Percentiles rank a stretch among this genome's conserved stretches.
phyloP scores from a whole-genome alignment of 2,329 filamentous ascomycete species.

The Coniochaeta sp. region DNA sequence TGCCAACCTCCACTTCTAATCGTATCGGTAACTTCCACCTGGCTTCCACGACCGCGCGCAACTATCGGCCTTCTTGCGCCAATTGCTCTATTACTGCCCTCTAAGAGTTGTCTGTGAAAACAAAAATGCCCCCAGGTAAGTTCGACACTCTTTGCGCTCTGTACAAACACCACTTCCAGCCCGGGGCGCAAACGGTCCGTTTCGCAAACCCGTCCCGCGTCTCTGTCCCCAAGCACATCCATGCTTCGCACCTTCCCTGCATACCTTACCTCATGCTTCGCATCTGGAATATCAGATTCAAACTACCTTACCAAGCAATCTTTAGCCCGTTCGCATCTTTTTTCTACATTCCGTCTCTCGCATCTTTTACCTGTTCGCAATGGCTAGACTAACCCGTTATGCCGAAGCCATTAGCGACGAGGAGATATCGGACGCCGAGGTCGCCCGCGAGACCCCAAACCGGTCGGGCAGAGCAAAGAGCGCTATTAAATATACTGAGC shows the following conservation, averaged over 20 bases:
- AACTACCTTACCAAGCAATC: neutral
- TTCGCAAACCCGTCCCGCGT: neutral
- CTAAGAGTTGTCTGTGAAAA: neutral
- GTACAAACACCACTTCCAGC: neutral
- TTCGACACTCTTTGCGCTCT: neutral
- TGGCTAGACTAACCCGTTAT: neutral
- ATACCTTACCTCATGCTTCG: no score
- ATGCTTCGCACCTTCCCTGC: neutral
- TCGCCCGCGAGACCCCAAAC: neutral
- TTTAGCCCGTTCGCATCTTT: neutral
- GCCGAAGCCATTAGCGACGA: slow-evolving; percentile 34
- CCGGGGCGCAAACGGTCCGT: neutral
- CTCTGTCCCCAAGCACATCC: neutral
- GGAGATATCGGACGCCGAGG: slow-evolving; percentile 24
- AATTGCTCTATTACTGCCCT: neutral
- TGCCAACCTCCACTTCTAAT: neutral
- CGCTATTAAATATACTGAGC: slow-evolving; percentile 4
- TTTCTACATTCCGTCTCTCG: neutral
- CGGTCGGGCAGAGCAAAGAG: neutral
- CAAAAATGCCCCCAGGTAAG: neutral
- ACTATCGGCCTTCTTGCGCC: neutral
- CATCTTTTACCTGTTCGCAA: neutral
- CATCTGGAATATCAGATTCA: neutral
- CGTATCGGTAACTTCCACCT: neutral
- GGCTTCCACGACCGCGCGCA: neutral